Percentiles rank a stretch among this genome's conserved stretches.
Evolutionary conservation across 768 basidiomycete genomes (phyloP).

Genomic region (Boletus speciosus): DNA sequence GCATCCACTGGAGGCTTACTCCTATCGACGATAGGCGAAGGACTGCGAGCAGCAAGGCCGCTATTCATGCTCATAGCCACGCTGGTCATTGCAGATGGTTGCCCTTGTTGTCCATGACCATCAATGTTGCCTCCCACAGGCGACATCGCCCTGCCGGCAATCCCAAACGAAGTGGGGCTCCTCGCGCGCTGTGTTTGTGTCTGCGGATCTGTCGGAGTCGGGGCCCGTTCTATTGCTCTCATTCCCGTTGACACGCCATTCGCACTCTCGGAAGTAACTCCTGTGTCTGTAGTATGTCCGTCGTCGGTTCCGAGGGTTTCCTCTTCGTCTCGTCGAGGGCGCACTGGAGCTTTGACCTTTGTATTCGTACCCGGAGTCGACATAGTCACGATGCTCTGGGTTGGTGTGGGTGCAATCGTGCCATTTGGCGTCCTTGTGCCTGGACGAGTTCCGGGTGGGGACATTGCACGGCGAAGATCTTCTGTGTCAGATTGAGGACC

Average conservation of each 20-base stretch:
- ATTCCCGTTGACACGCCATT: slow-evolving; percentile 26
- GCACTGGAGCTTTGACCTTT: slow-evolving; percentile 51
- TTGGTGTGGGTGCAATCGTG: slow-evolving; percentile 5
- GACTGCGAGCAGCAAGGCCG: slow-evolving; percentile 45
- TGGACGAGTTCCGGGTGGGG: slow-evolving; percentile 52
- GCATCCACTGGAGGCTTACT: slow-evolving; percentile 57
- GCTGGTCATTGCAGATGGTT: slow-evolving; percentile 49
- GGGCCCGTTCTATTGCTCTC: slow-evolving; percentile 43
- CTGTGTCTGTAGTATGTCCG: slow-evolving; percentile 46
- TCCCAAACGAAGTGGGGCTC: slow-evolving; percentile 50
- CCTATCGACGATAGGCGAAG: slow-evolving; percentile 56
- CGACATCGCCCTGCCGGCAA: slow-evolving; percentile 54
- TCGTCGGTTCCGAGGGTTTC: slow-evolving; percentile 45
- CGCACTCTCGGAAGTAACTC: slow-evolving; percentile 39
- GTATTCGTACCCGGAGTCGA: slow-evolving; percentile 28
- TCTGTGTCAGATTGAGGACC: slow-evolving; percentile 47
- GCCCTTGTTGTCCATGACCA: slow-evolving; percentile 19
- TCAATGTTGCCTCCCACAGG: slow-evolving; percentile 41
- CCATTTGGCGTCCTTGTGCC: slow-evolving; percentile 35
- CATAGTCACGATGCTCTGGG: slow-evolving; percentile 9
- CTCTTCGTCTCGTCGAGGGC: slow-evolving; percentile 45
- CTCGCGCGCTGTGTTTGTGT: slow-evolving; percentile 39
- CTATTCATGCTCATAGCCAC: slow-evolving; percentile 54
- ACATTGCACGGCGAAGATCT: slow-evolving; percentile 62
- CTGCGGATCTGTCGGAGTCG: slow-evolving; percentile 52